A percentile compares a stretch with the other conserved stretches of the same genome.
phyloP scores from a whole-genome alignment of 2,329 filamentous ascomycete species.

The Penicillium corylophilum region DNA sequence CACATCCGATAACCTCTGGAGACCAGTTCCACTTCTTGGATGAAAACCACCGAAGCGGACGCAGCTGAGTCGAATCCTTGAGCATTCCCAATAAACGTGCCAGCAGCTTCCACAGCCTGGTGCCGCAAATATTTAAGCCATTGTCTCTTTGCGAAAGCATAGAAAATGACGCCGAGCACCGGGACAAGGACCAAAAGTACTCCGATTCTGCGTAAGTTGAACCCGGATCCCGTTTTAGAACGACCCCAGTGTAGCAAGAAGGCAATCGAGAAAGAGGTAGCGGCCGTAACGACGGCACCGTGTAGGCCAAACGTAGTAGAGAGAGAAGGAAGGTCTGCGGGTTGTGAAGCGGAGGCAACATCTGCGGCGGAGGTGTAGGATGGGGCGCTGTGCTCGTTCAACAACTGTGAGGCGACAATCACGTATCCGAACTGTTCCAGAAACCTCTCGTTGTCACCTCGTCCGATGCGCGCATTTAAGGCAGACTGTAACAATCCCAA shows the following conservation, averaged over 20 bases:
- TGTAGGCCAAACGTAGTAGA: constrained; percentile 57
- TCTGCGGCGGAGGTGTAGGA: constrained; percentile 41
- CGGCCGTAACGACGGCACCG: constrained; percentile 65
- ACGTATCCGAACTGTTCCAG: constrained; percentile 91
- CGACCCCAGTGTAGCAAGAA: constrained; percentile 70
- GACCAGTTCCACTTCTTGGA: constrained; percentile 94
- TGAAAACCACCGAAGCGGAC: constrained; percentile 72
- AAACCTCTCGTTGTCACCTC: constrained; percentile 78
- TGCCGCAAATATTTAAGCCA: constrained; percentile 77
- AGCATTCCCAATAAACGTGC: constrained; percentile 67
- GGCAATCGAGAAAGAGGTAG: constrained; percentile 60
- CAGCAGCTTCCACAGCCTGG: constrained; percentile 69
- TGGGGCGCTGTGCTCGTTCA: constrained; percentile 60
- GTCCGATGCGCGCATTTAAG: constrained; percentile 56
- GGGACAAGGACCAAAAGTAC: constrained; percentile 48
- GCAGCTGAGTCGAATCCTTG: constrained; percentile 79
- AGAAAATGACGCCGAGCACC: constrained; percentile 58
- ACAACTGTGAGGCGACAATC: constrained; percentile 84
- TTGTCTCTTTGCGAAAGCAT: constrained; percentile 72
- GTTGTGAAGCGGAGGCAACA: constrained; percentile 31
- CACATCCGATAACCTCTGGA: constrained; percentile 85
- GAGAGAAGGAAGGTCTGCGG: constrained; percentile 32
- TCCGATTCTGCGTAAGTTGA: constrained; percentile 42
- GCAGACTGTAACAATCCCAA: constrained; percentile 25
- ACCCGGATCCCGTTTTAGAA: constrained; percentile 54